Evolutionary conservation across 305 asterid genomes (phyloP).

Genomic region (Solanum hybrid): DNA sequence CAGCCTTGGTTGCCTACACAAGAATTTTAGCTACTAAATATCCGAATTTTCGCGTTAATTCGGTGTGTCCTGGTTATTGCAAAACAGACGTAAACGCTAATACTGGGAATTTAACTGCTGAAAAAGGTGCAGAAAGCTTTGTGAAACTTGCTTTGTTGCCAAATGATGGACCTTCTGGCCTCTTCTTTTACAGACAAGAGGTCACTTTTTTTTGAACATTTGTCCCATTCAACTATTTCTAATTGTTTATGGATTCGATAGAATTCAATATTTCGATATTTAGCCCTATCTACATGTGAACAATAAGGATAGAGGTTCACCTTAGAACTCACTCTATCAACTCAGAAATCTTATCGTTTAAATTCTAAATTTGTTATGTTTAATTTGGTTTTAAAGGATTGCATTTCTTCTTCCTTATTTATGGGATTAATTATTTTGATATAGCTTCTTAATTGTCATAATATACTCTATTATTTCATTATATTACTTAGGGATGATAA

Average conservation of each 20-base stretch:
- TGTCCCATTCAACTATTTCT: neutral
- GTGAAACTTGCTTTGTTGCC: conserved; percentile 19
- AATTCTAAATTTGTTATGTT: neutral
- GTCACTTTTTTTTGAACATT: neutral
- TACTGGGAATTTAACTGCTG: neutral
- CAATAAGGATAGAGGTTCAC: neutral
- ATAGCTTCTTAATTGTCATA: neutral
- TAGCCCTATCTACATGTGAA: neutral
- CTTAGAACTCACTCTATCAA: neutral
- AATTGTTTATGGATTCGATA: neutral
- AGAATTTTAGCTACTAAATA: conserved; percentile 10
- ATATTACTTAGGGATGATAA: neutral
- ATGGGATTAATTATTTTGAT: neutral
- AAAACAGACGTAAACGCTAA: conserved; percentile 13
- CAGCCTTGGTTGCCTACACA: conserved; percentile 13
- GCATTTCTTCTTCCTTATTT: neutral
- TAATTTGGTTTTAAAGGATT: neutral
- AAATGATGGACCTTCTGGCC: conserved; percentile 15
- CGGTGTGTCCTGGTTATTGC: conserved; percentile 18
- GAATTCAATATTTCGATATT: neutral
- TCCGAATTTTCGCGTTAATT: conserved; percentile 8
- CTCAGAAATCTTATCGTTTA: neutral
- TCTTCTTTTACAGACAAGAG: neutral
- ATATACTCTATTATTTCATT: neutral
- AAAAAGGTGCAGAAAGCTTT: conserved; percentile 17